These are phyloP conservation scores for Amanita exitialis DNA, from an alignment of 768 basidiomycete genomes.

Conservation along the genomic window DNA sequence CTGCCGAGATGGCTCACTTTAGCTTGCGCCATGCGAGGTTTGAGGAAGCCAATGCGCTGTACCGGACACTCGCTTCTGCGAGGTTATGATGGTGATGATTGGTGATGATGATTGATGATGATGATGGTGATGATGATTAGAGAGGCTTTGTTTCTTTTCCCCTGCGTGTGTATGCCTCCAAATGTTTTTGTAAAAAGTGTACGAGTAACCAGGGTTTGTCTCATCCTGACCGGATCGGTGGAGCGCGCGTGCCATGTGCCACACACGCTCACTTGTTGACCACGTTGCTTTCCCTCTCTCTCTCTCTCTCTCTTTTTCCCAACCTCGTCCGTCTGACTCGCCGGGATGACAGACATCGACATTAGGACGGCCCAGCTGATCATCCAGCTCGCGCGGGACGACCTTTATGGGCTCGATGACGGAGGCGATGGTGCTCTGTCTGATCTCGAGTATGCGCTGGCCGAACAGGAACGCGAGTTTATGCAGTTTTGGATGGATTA, in stretches of 20 bases:
- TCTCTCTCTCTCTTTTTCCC: too few species aligned
- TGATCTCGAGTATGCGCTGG: slow-evolving; percentile 4
- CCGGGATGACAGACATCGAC: slow-evolving; percentile 6
- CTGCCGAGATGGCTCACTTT: slow-evolving; percentile 73
- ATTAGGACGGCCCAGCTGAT: slow-evolving; percentile 3
- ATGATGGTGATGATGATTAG: background rate
- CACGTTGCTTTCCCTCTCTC: background rate
- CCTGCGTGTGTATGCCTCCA: too few species aligned
- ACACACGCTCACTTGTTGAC: too few species aligned
- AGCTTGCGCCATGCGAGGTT: slow-evolving; percentile 61
- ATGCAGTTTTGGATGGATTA: slow-evolving; percentile 5
- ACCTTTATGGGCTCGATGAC: background rate
- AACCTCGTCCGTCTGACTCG: too few species aligned
- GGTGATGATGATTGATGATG: too few species aligned
- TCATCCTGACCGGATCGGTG: too few species aligned
- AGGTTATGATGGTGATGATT: slow-evolving; percentile 23
- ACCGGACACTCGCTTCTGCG: slow-evolving; percentile 47
- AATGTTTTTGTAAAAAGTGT: too few species aligned
- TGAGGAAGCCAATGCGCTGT: slow-evolving; percentile 69
- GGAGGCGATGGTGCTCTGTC: background rate
- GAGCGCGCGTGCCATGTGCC: too few species aligned
- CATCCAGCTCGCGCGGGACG: slow-evolving; percentile 4
- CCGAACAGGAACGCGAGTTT: slow-evolving; percentile 5
- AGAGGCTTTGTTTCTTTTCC: too few species aligned
- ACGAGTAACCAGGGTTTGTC: too few species aligned